Evolutionary conservation across 305 asterid species (phyloP).

Genomic region (Plantago coronopus): DNA sequence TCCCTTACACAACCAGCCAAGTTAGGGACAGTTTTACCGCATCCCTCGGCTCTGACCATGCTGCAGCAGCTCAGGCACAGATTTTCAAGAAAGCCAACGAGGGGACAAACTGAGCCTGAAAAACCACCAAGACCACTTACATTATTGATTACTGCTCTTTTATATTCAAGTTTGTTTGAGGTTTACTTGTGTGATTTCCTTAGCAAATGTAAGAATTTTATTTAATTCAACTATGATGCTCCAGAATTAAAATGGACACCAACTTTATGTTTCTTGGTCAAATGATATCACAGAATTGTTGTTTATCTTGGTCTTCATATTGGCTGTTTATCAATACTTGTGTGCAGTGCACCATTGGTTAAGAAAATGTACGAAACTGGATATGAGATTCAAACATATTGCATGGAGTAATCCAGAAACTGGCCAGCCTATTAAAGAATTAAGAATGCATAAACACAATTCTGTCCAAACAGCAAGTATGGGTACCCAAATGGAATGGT

Average conservation of each 20-base stretch:
- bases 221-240: background rate
- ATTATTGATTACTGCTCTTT: background rate
- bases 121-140: background rate
- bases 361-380: too few relatives aligned
- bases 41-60: conserved; percentile 60
- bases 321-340: background rate
- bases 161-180: conserved; percentile 2
- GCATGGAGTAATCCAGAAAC: too few relatives aligned
- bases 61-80: conserved; percentile 70
- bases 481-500: too few relatives aligned
- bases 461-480: too few relatives aligned
- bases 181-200: background rate
- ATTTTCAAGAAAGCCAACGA: conserved; percentile 79
- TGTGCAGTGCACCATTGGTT: background rate
- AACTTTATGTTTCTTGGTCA: background rate
- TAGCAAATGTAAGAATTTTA: background rate
- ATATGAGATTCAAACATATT: too few relatives aligned
- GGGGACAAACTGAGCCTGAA: conserved; percentile 48
- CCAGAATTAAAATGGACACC: conserved; percentile 1
- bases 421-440: too few relatives aligned
- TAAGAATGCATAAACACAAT: too few relatives aligned
- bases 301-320: background rate
- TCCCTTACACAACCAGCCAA: conserved; percentile 66
- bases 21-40: conserved; percentile 59
- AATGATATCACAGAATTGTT: background rate